Base-by-base conservation (phyloP, 148 eudicot genomes). In the Diospyros lotus region DNA sequence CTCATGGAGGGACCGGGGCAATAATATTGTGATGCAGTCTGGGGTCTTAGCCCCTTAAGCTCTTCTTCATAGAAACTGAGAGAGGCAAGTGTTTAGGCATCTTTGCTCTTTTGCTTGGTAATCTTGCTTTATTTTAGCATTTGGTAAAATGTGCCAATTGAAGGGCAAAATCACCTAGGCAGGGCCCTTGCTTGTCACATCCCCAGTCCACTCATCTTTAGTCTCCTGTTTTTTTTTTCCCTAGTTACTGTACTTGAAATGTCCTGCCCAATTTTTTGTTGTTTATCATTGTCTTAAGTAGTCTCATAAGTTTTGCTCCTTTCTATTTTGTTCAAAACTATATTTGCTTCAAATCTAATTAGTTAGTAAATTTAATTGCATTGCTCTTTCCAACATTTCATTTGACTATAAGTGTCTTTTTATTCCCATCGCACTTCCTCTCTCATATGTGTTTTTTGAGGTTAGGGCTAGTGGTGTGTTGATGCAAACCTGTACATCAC, bases 51-150 rank as follows among this genome's bases (percentile, higher is more conserved):
- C 28, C 28, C 28, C 28, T 28, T 28, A 0, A 28, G 28, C 28
- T 28, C 28, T 28, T 28, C 28, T 28, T 28, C 28, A 28, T 28
- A 28, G 28, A 28, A 28, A 28, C 28, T 28, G 28, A 28, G 28
- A n/a, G 28, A 9, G 14, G 44, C 6, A 65, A 28, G 68, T 65
- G 68, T 45, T 65, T 65, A 65, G 68, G 18, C 18, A 65, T 65
- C 43, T 42, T 5, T 28, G 28, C 28, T 12, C n/a, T 18, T 15
- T n/a, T 45, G 28, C 18, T 45, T 66, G 28, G 45, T 67, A 3
- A 9, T 67, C 45, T 46, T 15, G 40, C 12, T 17, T 11, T 48
- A 28, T 54, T 48, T 46, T 17, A 18, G 39, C 6, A 38, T 10
- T 40, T 61, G 28, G 28, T 11, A 61, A 28, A 28, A 28, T 28